Evolutionary conservation across 2,329 filamentous ascomycete species (phyloP).

Genomic region (Plenodomus lindquistii): DNA sequence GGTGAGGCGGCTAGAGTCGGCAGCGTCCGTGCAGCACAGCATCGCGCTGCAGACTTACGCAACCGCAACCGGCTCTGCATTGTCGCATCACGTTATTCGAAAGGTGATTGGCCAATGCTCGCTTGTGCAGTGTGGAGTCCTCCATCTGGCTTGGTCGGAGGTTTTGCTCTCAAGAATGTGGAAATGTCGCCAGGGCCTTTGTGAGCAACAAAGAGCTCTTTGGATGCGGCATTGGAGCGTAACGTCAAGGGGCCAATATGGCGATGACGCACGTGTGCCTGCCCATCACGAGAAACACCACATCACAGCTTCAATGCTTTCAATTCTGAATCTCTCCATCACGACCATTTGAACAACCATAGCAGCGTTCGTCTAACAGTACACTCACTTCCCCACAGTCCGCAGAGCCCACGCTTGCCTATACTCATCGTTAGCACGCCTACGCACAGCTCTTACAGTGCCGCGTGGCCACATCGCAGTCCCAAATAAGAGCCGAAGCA

Average conservation of each 20-base stretch:
- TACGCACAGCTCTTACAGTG: not conserved
- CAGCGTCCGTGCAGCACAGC: not conserved
- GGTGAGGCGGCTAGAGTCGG: not conserved
- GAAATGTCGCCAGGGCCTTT: too few relatives aligned
- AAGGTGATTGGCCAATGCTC: conserved; percentile 13
- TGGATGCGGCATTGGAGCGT: too few relatives aligned
- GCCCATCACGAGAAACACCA: not conserved
- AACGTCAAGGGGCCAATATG: not conserved
- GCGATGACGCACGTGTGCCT: not conserved
- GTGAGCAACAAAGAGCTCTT: too few relatives aligned
- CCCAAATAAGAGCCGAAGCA: conserved; percentile 16
- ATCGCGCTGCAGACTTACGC: conserved; percentile 15
- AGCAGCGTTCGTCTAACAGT: not conserved
- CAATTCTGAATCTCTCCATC: not conserved
- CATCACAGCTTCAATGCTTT: not conserved
- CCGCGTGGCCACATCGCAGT: not conserved
- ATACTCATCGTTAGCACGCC: not conserved
- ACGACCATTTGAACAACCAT: not conserved
- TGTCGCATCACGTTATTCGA: conserved; percentile 2
- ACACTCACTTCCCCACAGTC: conserved; percentile 9
- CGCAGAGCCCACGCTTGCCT: not conserved
- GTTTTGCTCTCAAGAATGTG: too few relatives aligned
- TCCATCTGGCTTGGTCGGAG: not conserved
- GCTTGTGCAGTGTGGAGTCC: not conserved
- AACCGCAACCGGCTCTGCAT: conserved; percentile 9